A percentile compares a stretch with the other conserved stretches of the same genome.
Evolutionary conservation across 2,329 filamentous ascomycete genomes (phyloP).

Genomic region (Keithomyces neogunnii): DNA sequence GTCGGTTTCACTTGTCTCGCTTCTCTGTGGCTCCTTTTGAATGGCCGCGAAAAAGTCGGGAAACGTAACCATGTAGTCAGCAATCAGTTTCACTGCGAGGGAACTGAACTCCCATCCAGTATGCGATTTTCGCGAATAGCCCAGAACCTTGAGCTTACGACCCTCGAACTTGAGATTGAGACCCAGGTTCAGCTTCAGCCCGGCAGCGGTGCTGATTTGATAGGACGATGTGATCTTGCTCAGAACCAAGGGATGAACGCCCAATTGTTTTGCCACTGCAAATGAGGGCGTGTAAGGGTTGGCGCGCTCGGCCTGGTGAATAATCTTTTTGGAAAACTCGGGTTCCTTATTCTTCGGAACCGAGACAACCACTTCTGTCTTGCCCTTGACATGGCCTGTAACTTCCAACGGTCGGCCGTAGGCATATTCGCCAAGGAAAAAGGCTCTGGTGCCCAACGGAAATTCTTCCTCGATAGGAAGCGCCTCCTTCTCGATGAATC

Average conservation of each 20-base stretch:
- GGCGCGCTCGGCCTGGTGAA: constrained; percentile 57
- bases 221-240: constrained; percentile 97
- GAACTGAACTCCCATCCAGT: constrained; percentile 94
- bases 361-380: constrained; percentile 72
- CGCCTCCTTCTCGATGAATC: constrained; percentile 86
- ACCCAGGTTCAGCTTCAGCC: constrained; percentile 78
- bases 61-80: constrained; percentile 86
- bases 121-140: constrained; percentile 79
- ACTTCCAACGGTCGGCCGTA: constrained; percentile 89
- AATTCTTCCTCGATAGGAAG: constrained; percentile 88
- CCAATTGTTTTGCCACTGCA: constrained; percentile 74
- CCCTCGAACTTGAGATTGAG: constrained; percentile 96
- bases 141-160: constrained; percentile 89
- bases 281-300: constrained; percentile 81
- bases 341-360: constrained; percentile 63
- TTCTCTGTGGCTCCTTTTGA: constrained; percentile 74
- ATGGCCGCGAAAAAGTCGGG: constrained; percentile 92
- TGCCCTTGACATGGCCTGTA: constrained; percentile 62
- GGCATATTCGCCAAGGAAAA: constrained; percentile 89
- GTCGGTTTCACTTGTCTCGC: constrained; percentile 75
- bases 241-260: constrained; percentile 75
- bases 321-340: constrained; percentile 73
- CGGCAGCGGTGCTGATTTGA: constrained; percentile 68
- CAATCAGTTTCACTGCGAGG: constrained; percentile 71
- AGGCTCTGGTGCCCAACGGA: constrained; percentile 70